Conservation (phyloP, 2,329 filamentous ascomycete genomes). For the Penicillium italicum region DNA sequence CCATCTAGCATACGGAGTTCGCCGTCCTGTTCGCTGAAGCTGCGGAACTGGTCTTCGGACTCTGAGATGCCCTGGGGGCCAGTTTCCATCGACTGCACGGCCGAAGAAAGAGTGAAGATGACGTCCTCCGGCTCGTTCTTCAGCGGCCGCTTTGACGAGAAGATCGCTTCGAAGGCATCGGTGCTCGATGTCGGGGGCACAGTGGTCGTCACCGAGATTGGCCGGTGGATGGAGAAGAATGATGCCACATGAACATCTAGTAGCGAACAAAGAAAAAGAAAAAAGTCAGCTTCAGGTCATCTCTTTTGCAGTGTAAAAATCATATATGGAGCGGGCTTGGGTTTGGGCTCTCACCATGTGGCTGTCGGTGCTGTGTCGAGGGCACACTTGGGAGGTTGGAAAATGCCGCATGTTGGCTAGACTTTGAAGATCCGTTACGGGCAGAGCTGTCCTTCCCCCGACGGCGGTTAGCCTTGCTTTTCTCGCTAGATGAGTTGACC, state of each 20-base stretch:
- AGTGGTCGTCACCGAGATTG: constrained; percentile 80
- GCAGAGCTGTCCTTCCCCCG: constrained; percentile 35
- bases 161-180: constrained; percentile 80
- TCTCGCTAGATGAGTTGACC: constrained; percentile 37
- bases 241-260: constrained; percentile 81
- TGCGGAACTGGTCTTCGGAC: constrained; percentile 33
- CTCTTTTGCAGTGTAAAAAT: neutral
- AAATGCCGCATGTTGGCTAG: constrained; percentile 38
- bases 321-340: neutral
- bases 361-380: constrained; percentile 48
- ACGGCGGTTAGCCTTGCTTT: constrained; percentile 36
- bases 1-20: constrained; percentile 49
- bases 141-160: constrained; percentile 56
- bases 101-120: constrained; percentile 60
- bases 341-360: constrained; percentile 40
- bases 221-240: constrained; percentile 94
- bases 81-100: constrained; percentile 45
- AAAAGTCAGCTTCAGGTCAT: constrained; percentile 1
- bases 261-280: neutral
- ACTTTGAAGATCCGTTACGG: constrained; percentile 34
- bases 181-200: constrained; percentile 69
- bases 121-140: constrained; percentile 53
- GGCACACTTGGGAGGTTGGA: constrained; percentile 49
- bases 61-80: constrained; percentile 32
- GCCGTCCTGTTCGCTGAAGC: constrained; percentile 30